A percentile compares a stretch with the other conserved stretches of the same genome.
Evolutionary conservation across 768 basidiomycete species (phyloP).

Genomic region (Rhodotorula babjevae): DNA sequence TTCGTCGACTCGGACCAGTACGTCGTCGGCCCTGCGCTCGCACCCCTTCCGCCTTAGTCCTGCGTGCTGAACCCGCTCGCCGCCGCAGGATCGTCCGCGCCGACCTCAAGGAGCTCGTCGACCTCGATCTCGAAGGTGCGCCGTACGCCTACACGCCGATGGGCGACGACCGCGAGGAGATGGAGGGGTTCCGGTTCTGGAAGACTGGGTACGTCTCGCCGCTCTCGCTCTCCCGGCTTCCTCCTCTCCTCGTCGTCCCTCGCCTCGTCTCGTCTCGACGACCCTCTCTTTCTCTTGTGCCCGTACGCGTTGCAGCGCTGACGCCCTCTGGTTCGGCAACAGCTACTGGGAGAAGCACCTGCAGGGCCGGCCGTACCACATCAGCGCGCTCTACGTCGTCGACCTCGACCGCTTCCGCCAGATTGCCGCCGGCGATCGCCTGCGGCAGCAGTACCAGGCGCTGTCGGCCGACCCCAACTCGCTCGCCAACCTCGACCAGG

Average conservation of each 20-base stretch:
- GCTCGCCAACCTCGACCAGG: slow-evolving; percentile 91
- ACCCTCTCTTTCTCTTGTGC: too few relatives aligned
- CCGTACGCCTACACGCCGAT: slow-evolving; percentile 91
- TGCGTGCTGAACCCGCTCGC: background rate
- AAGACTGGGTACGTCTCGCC: slow-evolving; percentile 69
- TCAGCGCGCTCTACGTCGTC: slow-evolving; percentile 95
- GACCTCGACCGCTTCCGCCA: slow-evolving; percentile 93
- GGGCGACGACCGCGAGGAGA: slow-evolving; percentile 89
- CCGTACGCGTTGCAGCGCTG: too few relatives aligned
- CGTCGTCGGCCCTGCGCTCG: background rate
- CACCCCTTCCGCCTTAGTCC: background rate
- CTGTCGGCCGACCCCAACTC: slow-evolving; percentile 92
- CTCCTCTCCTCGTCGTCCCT: too few relatives aligned
- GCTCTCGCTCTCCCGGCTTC: too few relatives aligned
- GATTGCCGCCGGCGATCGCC: slow-evolving; percentile 67
- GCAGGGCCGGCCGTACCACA: slow-evolving; percentile 81
- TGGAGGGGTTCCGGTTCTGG: slow-evolving; percentile 99
- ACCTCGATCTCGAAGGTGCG: slow-evolving; percentile 82
- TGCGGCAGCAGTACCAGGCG: slow-evolving; percentile 85
- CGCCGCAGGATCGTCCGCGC: slow-evolving; percentile 70
- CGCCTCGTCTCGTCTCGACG: too few relatives aligned
- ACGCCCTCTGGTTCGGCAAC: background rate
- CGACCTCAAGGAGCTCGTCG: slow-evolving; percentile 92
- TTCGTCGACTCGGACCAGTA: slow-evolving; percentile 93
- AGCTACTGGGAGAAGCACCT: slow-evolving; percentile 71